Evolutionary conservation across 2,329 filamentous ascomycete genomes (phyloP), one percentile per base, ranked within the genome.

Genomic region (Colletotrichum paranaense): DNA sequence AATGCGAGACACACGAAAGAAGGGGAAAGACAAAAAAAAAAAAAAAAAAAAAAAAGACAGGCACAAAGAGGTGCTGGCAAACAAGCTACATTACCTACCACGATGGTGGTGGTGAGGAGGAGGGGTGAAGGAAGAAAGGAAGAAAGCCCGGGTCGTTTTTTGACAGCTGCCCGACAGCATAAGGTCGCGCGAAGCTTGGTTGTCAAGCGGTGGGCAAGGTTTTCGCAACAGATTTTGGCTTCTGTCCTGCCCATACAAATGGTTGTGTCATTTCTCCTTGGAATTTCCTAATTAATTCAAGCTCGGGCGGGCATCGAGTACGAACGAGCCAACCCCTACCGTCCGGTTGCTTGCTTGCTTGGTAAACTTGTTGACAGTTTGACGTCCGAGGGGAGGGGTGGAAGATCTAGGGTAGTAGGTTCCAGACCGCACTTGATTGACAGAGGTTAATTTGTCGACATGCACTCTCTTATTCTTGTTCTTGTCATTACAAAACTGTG

Each of bases 1-100:
- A 42, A 73, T 72, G 67, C 42, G 70, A 72, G 70, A 72, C 66
- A 72, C 66, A 69, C 68, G 42, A 49, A 49, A 22, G 38, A 42
- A 42, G 38, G 16, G 16, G 32, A 12, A 35, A 35, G 32, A 32
- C 30, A 7, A 8, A 42, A 19, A 22, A 22, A 22, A 22, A 22
- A 22, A 22, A 22, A 22, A 19, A 42, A 16, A 16, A 42, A 19
- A 42, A 26, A 26, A 26, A 24, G 3, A 26, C 38, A 19, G 14
- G 19, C 38, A 42, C 16, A 42, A 49, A 49, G 42, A 22, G 42
- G 42, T 22, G 42, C 19, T 19, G 42, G 42, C 42, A 49, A 49
- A 42, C 14, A 42, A 42, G 14, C 38, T 42, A 42, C 38, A 35
- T 11, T 35, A 12, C 32, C 38, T 42, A 42, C 38, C 38, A 35